These are phyloP conservation scores for Nigrospora sphaerica DNA, from an alignment of 2,329 filamentous ascomycete genomes.

Conservation along the genomic window DNA sequence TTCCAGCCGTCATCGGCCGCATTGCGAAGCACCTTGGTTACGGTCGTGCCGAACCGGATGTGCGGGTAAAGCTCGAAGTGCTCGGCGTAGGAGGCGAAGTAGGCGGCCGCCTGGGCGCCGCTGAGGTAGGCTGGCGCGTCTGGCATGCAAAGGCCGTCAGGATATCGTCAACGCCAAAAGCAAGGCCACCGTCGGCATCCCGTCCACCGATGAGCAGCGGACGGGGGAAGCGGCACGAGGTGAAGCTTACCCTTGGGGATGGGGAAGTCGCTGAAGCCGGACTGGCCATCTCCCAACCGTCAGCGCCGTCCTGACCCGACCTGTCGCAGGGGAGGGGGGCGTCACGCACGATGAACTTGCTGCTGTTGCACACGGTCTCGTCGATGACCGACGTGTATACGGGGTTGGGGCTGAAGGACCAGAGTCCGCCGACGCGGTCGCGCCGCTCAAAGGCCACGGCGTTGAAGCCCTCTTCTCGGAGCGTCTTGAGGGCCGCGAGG, in stretches of 20 bases:
- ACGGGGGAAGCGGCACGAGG: too few relatives aligned
- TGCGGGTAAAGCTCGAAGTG: slow-evolving; percentile 10
- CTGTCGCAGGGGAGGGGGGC: background rate
- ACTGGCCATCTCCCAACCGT: slow-evolving; percentile 2
- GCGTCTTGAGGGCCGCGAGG: slow-evolving; percentile 32
- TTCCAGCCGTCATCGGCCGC: slow-evolving; percentile 8
- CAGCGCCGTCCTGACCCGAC: background rate
- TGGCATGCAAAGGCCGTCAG: background rate
- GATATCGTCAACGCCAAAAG: too few relatives aligned
- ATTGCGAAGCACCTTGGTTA: slow-evolving; percentile 10
- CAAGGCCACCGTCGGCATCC: too few relatives aligned
- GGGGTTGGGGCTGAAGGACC: slow-evolving; percentile 29
- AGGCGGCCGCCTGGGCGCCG: slow-evolving; percentile 5
- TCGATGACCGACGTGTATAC: slow-evolving; percentile 13
- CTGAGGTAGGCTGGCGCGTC: slow-evolving; percentile 9
- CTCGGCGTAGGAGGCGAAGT: slow-evolving; percentile 11
- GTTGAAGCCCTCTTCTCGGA: slow-evolving; percentile 36
- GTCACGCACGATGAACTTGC: slow-evolving; percentile 15
- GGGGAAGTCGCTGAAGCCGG: slow-evolving; percentile 13
- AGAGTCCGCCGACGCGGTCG: slow-evolving; percentile 32
- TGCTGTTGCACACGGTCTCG: slow-evolving; percentile 27
- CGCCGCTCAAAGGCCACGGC: slow-evolving; percentile 35
- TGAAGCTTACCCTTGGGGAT: slow-evolving; percentile 8
- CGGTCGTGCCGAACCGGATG: slow-evolving; percentile 9
- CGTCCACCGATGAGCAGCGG: too few relatives aligned